These are phyloP conservation scores for Aethionema arabicum DNA, from an alignment of 345 rosid species.

Conservation along the genomic window DNA sequence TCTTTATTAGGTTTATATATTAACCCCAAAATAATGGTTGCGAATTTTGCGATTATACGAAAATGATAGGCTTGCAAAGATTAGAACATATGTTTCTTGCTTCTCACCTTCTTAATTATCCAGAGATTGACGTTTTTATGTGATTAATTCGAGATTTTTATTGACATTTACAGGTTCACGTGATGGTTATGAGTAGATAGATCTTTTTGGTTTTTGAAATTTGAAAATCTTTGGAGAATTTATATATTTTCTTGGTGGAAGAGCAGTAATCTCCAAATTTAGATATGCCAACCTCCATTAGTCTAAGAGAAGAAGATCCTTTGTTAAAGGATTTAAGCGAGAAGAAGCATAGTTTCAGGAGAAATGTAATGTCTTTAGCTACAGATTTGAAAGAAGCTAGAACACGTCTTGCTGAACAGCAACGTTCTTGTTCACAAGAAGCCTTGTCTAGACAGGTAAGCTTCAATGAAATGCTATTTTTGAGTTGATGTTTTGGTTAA, in stretches of 20 bases:
- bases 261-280: not conserved
- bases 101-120: slow-evolving; percentile 20
- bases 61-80: not conserved
- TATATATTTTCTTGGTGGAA: slow-evolving; percentile 1
- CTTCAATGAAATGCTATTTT: not conserved
- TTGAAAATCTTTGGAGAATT: not conserved
- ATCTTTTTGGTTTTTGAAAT: slow-evolving; percentile 13
- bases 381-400: slow-evolving; percentile 82
- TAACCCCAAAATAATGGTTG: slow-evolving; percentile 16
- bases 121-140: slow-evolving; percentile 6
- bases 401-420: slow-evolving; percentile 63
- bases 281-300: slow-evolving; percentile 42
- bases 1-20: slow-evolving; percentile 15
- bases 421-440: slow-evolving; percentile 70
- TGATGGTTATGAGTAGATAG: slow-evolving; percentile 24
- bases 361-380: slow-evolving; percentile 82
- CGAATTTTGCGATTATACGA: not conserved
- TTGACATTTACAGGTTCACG: slow-evolving; percentile 28
- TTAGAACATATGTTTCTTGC: slow-evolving; percentile 17
- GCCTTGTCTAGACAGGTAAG: slow-evolving; percentile 67
- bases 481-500: slow-evolving; percentile 10
- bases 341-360: slow-evolving; percentile 82
- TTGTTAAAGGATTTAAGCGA: slow-evolving; percentile 81
- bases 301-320: slow-evolving; percentile 63
- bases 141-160: not conserved